A percentile compares a stretch with the other conserved stretches of the same genome.
Evolutionary conservation across 73 alveolate genomes (phyloP).

Genomic region (Paramecium tetraurelia): DNA sequence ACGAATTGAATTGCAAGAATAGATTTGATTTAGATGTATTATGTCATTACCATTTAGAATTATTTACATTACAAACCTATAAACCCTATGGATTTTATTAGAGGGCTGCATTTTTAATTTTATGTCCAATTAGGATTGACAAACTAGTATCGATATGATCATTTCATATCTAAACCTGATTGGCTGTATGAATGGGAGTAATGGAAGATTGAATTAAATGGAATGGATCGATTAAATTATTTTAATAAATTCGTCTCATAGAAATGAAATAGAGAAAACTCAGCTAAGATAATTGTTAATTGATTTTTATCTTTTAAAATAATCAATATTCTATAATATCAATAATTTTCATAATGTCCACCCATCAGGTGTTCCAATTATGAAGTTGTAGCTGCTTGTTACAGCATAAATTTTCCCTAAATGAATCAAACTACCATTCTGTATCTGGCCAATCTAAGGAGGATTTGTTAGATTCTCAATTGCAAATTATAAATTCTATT

Average conservation of each 20-base stretch:
- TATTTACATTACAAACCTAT: constrained; percentile 76
- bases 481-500: neutral
- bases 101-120: constrained; percentile 69
- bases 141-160: constrained; percentile 77
- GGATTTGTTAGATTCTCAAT: neutral
- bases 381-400: neutral
- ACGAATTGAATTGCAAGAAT: constrained; percentile 68
- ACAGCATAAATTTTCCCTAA: neutral
- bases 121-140: constrained; percentile 70
- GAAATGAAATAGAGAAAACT: neutral
- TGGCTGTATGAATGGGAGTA: constrained; percentile 68
- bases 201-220: constrained; percentile 64
- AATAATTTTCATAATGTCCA: constrained; percentile 11
- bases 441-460: neutral
- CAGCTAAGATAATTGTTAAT: neutral
- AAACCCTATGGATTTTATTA: constrained; percentile 73
- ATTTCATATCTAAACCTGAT: constrained; percentile 70
- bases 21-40: constrained; percentile 81
- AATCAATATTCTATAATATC: neutral
- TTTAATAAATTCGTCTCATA: neutral
- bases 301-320: neutral
- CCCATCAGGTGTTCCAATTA: neutral
- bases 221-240: constrained; percentile 8
- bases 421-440: constrained; percentile 28
- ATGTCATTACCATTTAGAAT: constrained; percentile 54